Base-by-base conservation (phyloP, 2,329 filamentous ascomycete species). In the Plenodomus tracheiphilus region DNA sequence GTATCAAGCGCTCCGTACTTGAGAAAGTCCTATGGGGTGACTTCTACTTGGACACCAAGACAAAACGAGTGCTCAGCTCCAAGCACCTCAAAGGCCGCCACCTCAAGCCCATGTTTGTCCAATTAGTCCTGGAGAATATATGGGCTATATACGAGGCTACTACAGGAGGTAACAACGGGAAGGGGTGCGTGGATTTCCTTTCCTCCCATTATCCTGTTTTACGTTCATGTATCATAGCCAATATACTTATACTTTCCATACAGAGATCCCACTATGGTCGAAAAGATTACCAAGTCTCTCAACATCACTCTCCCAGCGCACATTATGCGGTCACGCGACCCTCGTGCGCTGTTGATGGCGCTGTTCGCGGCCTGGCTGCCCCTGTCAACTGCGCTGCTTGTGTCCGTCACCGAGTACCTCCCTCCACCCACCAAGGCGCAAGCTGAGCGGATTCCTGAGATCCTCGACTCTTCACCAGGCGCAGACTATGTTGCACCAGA, bases 1-100 rank as follows among this genome's bases (percentile, higher is more conserved):
- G 94, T 13, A 95, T 97, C 73, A 97, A 96, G 74, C 83, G 92
- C 39, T 85, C 85, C 20, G 75, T 89, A 0, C 82, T 99, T 68
- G 92, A 99, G 73, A 97, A 94, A 69, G 91, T 97, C 0, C 80
- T 99, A 0, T 99, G 94, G 94, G 94, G 94, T 39, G 93, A 91
- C 70, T 99, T 89, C 71, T 99, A 97, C 72, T 78, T 99, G 38
- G 94, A 99, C 66, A 91, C 94, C 6, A 99, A 97, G 74, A 96
- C 92, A 1, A 99, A 96, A 72, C 90, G 96, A 66, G 87, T 99
- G 0, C 78, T 99, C 5, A 89, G 87, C 1, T 84, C 86, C 21
- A 97, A 96, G 73, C 94, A 99, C 76, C 78, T 99, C 42, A 97
- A 96, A 69, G 94, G 94, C 3, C 83, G 94, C 39, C 84, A 87